Evolutionary conservation across 306 rosid genomes (phyloP), one percentile per base, ranked within the genome.

Genomic region (Inga leiocalycina): DNA sequence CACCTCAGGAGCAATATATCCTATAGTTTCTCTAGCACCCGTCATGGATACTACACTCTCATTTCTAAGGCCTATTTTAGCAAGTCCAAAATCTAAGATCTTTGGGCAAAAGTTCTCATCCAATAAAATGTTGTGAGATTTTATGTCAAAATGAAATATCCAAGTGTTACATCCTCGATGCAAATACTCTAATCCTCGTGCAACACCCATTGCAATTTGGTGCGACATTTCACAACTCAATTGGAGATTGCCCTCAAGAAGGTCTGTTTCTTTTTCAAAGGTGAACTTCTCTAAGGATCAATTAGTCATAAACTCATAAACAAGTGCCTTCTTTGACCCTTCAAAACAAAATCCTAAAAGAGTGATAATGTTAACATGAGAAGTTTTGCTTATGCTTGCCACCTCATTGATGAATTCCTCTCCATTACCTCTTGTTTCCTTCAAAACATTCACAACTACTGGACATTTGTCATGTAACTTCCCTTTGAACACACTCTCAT

Each of bases 1-100:
- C 11, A 88, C 74, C 39, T 88, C 86, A 0, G 85, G 88, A 49
- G 88, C 89, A 15, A 89, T 89, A 30, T 88, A 86, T 43, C 87
- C 84, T 22, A 6, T 66, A 5, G 86, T 86, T 6, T 84, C 88
- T 39, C 86, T 79, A 0, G 72, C 79, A 24, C 57, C 8, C 20
- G 16, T 0, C 41, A 79, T 54, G 0, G 86, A 86, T 0, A 86
- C 59, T 5, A 68, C 62, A 9, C 88, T 86, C 3, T 78, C 86
- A 0, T 61, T 43, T 6, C 3, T 32, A 0, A 39, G 59, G 12
- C 86, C 79, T 20, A 86, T 20, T 69, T 79, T 86, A 4, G 86
- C 84, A 13, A 82, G 86, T 34, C 86, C 86, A 3, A 86, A 86
- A 57, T 86, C 88, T 0, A 76, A 78, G 2, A 86, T 69, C 57